A percentile compares a stretch with the other conserved stretches of the same genome.
Evolutionary conservation across 2,329 filamentous ascomycete genomes (phyloP).

Genomic region (Cladosporium austrohemisphaericum): DNA sequence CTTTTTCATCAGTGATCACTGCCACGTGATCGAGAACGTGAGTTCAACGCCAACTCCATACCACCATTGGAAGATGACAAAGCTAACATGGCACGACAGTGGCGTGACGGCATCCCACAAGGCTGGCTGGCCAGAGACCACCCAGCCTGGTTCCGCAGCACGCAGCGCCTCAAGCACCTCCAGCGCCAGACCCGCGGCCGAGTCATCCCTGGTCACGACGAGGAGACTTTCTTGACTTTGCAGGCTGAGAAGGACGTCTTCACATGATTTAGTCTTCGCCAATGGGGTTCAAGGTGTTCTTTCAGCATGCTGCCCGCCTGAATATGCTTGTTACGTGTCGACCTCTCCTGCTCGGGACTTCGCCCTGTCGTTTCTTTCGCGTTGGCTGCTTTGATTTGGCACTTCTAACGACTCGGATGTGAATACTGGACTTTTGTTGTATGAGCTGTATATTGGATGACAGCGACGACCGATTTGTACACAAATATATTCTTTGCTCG

Average conservation of each 20-base stretch:
- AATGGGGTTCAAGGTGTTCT: too few species aligned
- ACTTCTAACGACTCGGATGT: too few species aligned
- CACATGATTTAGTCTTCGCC: slow-evolving; percentile 15
- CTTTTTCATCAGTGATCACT: slow-evolving; percentile 35
- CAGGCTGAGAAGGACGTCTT: slow-evolving; percentile 27
- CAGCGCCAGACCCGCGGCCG: slow-evolving; percentile 29
- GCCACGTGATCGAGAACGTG: slow-evolving; percentile 36
- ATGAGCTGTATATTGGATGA: too few species aligned
- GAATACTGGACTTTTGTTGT: too few species aligned
- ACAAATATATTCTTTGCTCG: too few species aligned
- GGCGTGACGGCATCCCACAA: slow-evolving; percentile 35
- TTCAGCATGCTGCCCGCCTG: too few species aligned
- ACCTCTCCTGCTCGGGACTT: too few species aligned
- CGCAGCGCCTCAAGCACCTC: slow-evolving; percentile 33
- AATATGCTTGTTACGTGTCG: too few species aligned
- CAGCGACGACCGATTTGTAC: too few species aligned
- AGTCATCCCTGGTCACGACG: slow-evolving; percentile 36
- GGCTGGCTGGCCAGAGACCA: slow-evolving; percentile 36
- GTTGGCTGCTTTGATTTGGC: too few species aligned
- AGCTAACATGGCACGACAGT: slow-evolving; percentile 21
- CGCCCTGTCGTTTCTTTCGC: too few species aligned
- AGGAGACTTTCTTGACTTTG: slow-evolving; percentile 30
- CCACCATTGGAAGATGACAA: not conserved
- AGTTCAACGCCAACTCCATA: slow-evolving; percentile 6
- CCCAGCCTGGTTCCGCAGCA: slow-evolving; percentile 35